phyloP scores from a whole-genome alignment of 805 yeast genomes.

The Candida arabinofermentans region DNA sequence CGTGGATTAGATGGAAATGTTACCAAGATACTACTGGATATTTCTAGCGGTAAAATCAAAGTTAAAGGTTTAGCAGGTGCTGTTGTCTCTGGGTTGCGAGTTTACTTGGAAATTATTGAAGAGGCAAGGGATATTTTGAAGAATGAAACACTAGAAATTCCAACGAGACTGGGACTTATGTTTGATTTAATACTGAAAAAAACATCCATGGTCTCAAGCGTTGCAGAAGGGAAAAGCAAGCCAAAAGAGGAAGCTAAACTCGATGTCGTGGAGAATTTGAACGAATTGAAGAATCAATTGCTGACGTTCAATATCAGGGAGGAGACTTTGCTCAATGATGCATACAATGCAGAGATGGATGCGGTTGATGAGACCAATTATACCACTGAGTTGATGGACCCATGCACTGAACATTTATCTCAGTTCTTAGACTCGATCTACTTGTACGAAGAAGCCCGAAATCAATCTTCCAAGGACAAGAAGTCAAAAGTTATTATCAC shows the following conservation, averaged over 20 bases:
- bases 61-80: slow-evolving; percentile 15
- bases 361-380: slow-evolving; percentile 19
- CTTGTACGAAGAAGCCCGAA: slow-evolving; percentile 24
- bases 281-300: slow-evolving; percentile 27
- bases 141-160: slow-evolving; percentile 1
- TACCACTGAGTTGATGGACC: slow-evolving; percentile 10
- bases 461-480: slow-evolving; percentile 5
- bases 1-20: slow-evolving; percentile 8
- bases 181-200: slow-evolving; percentile 19
- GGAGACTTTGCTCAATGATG: slow-evolving; percentile 20
- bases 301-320: slow-evolving; percentile 22
- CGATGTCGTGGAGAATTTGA: slow-evolving; percentile 23
- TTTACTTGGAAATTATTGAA: slow-evolving; percentile 29
- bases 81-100: slow-evolving; percentile 22
- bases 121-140: slow-evolving; percentile 13
- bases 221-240: slow-evolving; percentile 16
- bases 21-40: slow-evolving; percentile 8
- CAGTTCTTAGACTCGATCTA: slow-evolving; percentile 31
- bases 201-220: slow-evolving; percentile 17
- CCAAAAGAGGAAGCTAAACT: slow-evolving; percentile 15
- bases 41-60: slow-evolving; percentile 9
- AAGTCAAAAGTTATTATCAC: slow-evolving; percentile 42
- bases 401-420: slow-evolving; percentile 20
- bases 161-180: slow-evolving; percentile 10
- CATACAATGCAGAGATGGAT: slow-evolving; percentile 12